A percentile compares a stretch with the other conserved stretches of the same genome.
Evolutionary conservation across 78 protist species (phyloP).

Genomic region (Dictyostelium intermedium): DNA sequence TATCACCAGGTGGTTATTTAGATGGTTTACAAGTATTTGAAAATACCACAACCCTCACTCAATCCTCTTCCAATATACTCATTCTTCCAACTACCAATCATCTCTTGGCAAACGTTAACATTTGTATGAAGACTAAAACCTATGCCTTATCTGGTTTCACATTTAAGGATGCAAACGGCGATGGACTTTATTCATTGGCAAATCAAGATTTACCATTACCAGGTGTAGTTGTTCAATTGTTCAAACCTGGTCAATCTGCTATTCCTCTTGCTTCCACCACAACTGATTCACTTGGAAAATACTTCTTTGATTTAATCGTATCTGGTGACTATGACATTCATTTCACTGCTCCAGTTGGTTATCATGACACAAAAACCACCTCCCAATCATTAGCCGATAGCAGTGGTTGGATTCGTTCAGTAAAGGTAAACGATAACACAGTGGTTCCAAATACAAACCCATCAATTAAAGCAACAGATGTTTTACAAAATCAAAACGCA

Average conservation of each 20-base stretch:
- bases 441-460: background rate
- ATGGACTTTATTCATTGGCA: background rate
- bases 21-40: background rate
- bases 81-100: conserved; percentile 6
- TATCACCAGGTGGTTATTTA: background rate
- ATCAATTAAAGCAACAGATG: background rate
- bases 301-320: background rate
- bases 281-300: conserved; percentile 14
- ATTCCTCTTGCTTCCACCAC: background rate
- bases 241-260: background rate
- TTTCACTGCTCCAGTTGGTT: background rate
- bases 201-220: background rate
- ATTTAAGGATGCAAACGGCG: background rate
- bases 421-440: background rate
- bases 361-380: background rate
- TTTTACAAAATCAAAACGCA: background rate
- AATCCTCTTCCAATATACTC: background rate
- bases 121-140: background rate
- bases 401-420: background rate
- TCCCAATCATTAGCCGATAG: background rate
- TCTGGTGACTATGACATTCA: conserved; percentile 3
- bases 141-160: conserved; percentile 1
- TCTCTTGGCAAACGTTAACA: background rate
- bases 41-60: background rate
- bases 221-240: background rate